phyloP scores from a whole-genome alignment of 1,284 basidiomycete species.

The Marasmius sp. region DNA sequence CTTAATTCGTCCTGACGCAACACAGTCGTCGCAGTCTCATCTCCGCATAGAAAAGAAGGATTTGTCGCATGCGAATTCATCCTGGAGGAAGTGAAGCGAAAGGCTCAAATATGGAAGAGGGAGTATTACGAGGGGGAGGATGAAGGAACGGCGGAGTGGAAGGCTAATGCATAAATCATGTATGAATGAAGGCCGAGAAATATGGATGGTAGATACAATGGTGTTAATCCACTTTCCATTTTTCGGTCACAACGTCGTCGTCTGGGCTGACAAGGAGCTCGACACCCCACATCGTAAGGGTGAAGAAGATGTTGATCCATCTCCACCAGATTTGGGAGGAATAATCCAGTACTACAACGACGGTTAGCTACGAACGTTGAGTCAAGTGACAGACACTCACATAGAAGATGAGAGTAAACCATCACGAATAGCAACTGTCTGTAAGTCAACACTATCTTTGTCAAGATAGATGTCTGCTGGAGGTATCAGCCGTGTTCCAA shows the following conservation, averaged over 20 bases:
- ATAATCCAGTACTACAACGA: slow-evolving; percentile 65
- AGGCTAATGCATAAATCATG: slow-evolving; percentile 49
- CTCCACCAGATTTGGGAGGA: slow-evolving; percentile 89
- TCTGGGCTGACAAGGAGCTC: slow-evolving; percentile 79
- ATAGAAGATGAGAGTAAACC: slow-evolving; percentile 78
- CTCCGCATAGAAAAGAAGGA: slow-evolving; percentile 82
- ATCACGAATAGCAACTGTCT: slow-evolving; percentile 81
- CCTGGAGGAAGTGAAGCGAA: slow-evolving; percentile 81
- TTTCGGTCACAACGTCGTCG: slow-evolving; percentile 65
- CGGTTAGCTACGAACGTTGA: not conserved
- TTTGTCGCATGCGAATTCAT: slow-evolving; percentile 80
- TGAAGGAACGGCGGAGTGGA: slow-evolving; percentile 70
- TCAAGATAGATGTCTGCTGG: slow-evolving; percentile 68
- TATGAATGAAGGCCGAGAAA: not conserved
- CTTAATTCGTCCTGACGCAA: not conserved
- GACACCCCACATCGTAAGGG: slow-evolving; percentile 76
- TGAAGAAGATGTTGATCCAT: slow-evolving; percentile 86
- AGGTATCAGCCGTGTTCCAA: slow-evolving; percentile 1
- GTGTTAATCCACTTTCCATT: slow-evolving; percentile 76
- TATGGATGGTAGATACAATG: not conserved
- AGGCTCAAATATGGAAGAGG: slow-evolving; percentile 87
- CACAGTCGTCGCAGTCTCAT: slow-evolving; percentile 77
- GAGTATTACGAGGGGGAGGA: slow-evolving; percentile 76
- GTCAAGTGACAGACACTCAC: slow-evolving; percentile 41
- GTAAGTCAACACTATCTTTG: slow-evolving; percentile 75